phyloP scores from a whole-genome alignment of 2,329 filamentous ascomycete genomes.

The Colletotrichum sansevieriae region DNA sequence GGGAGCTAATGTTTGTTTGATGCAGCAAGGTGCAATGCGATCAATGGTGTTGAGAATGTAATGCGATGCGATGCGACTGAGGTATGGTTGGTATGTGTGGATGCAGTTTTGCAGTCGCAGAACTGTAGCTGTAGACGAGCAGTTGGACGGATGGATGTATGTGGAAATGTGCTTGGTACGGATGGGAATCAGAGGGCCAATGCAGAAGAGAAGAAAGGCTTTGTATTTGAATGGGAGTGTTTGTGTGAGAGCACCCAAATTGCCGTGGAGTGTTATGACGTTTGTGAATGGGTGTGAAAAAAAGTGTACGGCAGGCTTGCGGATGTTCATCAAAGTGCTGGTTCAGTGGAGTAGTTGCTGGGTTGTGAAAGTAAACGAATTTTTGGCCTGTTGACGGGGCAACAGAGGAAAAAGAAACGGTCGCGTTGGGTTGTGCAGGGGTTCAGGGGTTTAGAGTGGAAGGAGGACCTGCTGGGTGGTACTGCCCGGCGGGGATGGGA shows the following conservation, averaged over 20 bases:
- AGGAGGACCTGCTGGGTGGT: not conserved
- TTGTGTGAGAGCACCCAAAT: conserved; percentile 27
- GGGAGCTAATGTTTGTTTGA: not conserved
- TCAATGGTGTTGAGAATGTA: not conserved
- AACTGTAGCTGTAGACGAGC: conserved; percentile 8
- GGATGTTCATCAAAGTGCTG: not conserved
- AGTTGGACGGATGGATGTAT: conserved; percentile 2
- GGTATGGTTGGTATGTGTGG: not conserved
- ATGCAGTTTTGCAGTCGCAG: conserved; percentile 1
- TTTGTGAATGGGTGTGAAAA: conserved; percentile 41
- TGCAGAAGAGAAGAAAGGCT: conserved; percentile 35
- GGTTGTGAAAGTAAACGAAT: conserved; percentile 42
- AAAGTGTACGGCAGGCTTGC: conserved; percentile 33
- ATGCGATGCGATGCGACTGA: conserved; percentile 12
- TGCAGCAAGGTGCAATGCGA: not conserved
- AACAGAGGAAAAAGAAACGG: conserved; percentile 37
- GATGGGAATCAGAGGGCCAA: conserved; percentile 13
- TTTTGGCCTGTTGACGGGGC: conserved; percentile 41
- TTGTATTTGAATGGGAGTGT: conserved; percentile 37
- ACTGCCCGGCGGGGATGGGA: conserved; percentile 2
- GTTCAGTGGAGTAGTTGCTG: conserved; percentile 38
- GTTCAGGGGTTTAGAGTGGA: conserved; percentile 36
- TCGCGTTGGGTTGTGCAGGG: conserved; percentile 28
- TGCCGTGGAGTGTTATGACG: conserved; percentile 39
- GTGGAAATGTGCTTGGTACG: conserved; percentile 20